Conservation (phyloP, 805 yeast genomes). For the Grigorovia jiainica region DNA sequence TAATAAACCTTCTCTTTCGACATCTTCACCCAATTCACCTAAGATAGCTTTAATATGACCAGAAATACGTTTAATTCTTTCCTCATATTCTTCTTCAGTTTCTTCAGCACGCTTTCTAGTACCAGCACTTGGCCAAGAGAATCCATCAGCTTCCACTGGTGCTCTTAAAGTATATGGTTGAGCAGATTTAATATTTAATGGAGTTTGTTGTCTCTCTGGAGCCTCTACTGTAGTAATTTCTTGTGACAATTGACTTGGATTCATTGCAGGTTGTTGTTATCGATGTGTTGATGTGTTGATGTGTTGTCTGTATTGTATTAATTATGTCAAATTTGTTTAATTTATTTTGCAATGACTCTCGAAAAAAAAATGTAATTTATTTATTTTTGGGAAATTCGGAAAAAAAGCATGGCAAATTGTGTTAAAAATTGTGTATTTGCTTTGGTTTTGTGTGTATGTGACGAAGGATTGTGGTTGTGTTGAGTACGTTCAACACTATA, state of each 20-base stretch:
- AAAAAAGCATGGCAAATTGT: too few relatives aligned
- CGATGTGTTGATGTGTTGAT: too few relatives aligned
- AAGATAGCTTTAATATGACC: conserved; percentile 68
- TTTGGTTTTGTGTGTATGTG: too few relatives aligned
- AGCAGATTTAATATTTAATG: conserved; percentile 66
- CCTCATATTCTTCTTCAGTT: conserved; percentile 50
- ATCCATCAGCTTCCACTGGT: conserved; percentile 81
- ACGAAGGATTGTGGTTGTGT: too few relatives aligned
- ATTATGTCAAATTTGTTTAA: too few relatives aligned
- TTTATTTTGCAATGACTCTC: too few relatives aligned
- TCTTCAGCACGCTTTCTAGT: conserved; percentile 71
- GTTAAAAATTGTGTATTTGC: too few relatives aligned
- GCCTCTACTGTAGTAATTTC: not conserved
- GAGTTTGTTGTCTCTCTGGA: conserved; percentile 31
- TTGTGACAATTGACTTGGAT: not conserved
- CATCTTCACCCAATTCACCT: conserved; percentile 85
- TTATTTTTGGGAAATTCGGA: too few relatives aligned
- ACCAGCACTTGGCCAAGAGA: conserved; percentile 90
- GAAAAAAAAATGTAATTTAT: too few relatives aligned
- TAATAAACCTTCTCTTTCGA: conserved; percentile 73
- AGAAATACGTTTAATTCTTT: conserved; percentile 69
- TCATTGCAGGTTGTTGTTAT: not conserved
- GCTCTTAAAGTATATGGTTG: conserved; percentile 77
- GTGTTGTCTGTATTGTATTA: too few relatives aligned
- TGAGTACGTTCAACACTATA: too few relatives aligned